phyloP scores from a whole-genome alignment of 2,329 filamentous ascomycete species.

The Fusarium succisae region DNA sequence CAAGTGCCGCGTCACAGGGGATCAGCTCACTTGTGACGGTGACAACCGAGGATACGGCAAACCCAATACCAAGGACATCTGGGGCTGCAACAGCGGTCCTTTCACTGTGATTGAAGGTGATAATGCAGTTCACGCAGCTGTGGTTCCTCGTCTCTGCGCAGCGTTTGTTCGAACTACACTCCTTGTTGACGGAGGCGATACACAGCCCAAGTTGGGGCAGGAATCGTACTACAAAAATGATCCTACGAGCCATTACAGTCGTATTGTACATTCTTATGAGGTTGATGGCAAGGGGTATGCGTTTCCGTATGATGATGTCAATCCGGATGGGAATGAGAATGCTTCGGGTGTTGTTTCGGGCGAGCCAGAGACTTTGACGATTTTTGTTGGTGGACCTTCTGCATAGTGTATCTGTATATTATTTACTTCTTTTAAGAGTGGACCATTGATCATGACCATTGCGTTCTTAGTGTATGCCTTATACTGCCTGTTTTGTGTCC shows the following conservation, averaged over 20 bases:
- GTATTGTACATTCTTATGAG: slow-evolving; percentile 69
- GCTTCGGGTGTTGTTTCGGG: slow-evolving; percentile 52
- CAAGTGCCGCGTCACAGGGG: slow-evolving; percentile 50
- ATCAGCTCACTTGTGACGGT: slow-evolving; percentile 51
- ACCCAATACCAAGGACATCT: slow-evolving; percentile 58
- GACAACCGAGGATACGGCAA: slow-evolving; percentile 56
- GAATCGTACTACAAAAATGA: slow-evolving; percentile 56
- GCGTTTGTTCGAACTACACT: slow-evolving; percentile 61
- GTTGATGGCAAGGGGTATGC: slow-evolving; percentile 69
- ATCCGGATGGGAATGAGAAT: slow-evolving; percentile 64
- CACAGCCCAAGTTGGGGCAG: slow-evolving; percentile 53
- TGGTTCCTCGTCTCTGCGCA: slow-evolving; percentile 60
- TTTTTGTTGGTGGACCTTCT: slow-evolving; percentile 41
- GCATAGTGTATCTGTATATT: background rate
- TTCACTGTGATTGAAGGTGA: slow-evolving; percentile 52
- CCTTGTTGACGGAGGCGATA: slow-evolving; percentile 56
- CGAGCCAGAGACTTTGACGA: slow-evolving; percentile 38
- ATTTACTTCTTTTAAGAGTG: slow-evolving; percentile 7
- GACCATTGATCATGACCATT: fast-evolving
- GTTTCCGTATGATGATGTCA: slow-evolving; percentile 76
- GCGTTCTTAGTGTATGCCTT: fast-evolving
- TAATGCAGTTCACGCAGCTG: slow-evolving; percentile 52
- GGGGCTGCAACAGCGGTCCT: slow-evolving; percentile 60
- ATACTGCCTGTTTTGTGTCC: fast-evolving
- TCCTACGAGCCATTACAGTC: slow-evolving; percentile 65